Evolutionary conservation across 2,329 filamentous ascomycete genomes (phyloP).

Genomic region (Fusarium brachygibbosum): DNA sequence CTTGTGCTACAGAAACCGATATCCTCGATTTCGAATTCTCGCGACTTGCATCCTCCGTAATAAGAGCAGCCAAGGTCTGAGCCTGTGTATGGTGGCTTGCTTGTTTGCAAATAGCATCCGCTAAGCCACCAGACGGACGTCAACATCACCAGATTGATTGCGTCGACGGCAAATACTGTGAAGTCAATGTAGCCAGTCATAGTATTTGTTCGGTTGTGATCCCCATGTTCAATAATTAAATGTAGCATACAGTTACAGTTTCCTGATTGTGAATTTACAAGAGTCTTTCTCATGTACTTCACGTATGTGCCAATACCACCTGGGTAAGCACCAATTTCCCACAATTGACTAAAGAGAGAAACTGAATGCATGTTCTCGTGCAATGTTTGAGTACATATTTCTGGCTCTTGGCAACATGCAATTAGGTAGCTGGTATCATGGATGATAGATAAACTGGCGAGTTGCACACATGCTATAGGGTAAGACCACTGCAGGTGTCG

Average conservation of each 20-base stretch:
- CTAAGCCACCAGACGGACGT: slow-evolving; percentile 47
- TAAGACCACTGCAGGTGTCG: neutral
- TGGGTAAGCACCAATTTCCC: no score
- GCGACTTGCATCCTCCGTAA: slow-evolving; percentile 1
- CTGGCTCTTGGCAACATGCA: neutral
- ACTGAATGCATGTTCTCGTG: neutral
- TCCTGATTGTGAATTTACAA: neutral
- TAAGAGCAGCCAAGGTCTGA: neutral
- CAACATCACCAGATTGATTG: slow-evolving; percentile 35
- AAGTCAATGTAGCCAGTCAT: neutral
- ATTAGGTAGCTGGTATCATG: neutral
- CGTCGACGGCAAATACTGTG: slow-evolving; percentile 16
- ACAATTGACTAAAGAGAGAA: no score
- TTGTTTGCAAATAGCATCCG: slow-evolving; percentile 13
- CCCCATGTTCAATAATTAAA: neutral
- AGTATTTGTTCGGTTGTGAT: neutral
- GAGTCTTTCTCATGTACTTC: neutral
- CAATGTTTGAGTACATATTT: neutral
- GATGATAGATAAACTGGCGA: neutral
- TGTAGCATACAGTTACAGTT: neutral
- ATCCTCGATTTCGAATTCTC: neutral
- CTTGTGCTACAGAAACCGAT: slow-evolving; percentile 1
- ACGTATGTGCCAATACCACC: neutral
- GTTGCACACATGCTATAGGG: slow-evolving; percentile 10
- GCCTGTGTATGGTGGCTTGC: slow-evolving; percentile 16